Base-by-base conservation (phyloP, 2,329 filamentous ascomycete species). In the Colletotrichum sp. region DNA sequence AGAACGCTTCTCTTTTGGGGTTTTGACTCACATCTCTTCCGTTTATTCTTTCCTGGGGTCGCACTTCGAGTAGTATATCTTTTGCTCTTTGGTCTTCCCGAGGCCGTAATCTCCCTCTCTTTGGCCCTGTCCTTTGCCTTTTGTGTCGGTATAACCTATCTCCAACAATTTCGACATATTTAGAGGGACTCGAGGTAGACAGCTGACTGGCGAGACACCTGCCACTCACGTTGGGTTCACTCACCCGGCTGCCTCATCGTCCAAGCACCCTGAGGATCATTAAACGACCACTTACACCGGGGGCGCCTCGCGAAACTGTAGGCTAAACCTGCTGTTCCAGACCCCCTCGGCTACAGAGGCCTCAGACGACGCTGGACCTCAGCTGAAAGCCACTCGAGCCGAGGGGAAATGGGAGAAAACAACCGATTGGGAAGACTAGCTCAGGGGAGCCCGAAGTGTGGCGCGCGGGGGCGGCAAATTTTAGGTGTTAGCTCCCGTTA, bases 101-200 rank as follows among this genome's bases (percentile, higher is more conserved):
- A n/a, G 19, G 19, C 5, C 19, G 19, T 12, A 0, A 2, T 48
- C 3, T 13, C 19, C 0, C 19, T 48, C 39, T 48, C 39, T 0
- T 1, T n/a, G 19, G 0, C 19, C 19, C 39, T 0, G 9, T 12
- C 39, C 39, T 48, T 0, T 3, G 9, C 5, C 0, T n/a, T 12
- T 12, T n/a, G n/a, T n/a, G 39, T 0, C 16, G 16, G 0, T 9
- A 22, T 48, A 4, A n/a, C 39, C 0, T 6, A 7, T 22, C 9
- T 48, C 9, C 0, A 11, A 4, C 0, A 12, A n/a, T 12, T n/a
- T 48, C 0, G 19, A 44, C 0, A n/a, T n/a, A 0, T 11, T 48
- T 0, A 48, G 39, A 48, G n/a, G 9, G 9, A 19, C 16, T 12
- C 0, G n/a, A 11, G 19, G 5, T 1, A 48, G 39, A 3, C 19